Conservation (phyloP, 2,329 filamentous ascomycete genomes). For the Ploettnerulaceae sp. region DNA sequence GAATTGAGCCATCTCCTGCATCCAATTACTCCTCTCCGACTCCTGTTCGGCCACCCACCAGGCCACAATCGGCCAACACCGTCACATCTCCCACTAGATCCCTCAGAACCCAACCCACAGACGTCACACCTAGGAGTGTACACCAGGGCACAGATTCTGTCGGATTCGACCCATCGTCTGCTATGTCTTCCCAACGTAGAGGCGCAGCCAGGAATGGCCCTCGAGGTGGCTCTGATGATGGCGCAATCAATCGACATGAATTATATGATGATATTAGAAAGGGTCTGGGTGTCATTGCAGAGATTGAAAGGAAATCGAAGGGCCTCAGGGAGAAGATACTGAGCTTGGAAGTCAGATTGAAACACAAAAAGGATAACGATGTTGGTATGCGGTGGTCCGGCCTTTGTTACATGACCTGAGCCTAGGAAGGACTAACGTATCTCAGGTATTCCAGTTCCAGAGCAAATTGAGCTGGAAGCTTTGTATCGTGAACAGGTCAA, state of each 20-base stretch:
- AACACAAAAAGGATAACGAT: constrained; percentile 13
- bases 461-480: constrained; percentile 23
- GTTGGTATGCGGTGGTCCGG: constrained; percentile 8
- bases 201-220: constrained; percentile 13
- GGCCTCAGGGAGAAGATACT: constrained; percentile 19
- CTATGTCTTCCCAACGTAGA: constrained; percentile 20
- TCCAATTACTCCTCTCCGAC: no score
- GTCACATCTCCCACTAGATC: background rate
- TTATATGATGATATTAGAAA: constrained; percentile 10
- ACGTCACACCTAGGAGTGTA: no score
- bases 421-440: constrained; percentile 5
- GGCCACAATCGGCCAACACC: no score
- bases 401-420: background rate
- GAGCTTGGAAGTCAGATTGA: constrained; percentile 14
- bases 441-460: constrained; percentile 24
- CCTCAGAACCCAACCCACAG: background rate
- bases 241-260: constrained; percentile 7
- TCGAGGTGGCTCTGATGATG: constrained; percentile 14
- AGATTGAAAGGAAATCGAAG: constrained; percentile 13
- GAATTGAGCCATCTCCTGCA: no score
- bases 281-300: background rate
- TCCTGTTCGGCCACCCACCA: no score
- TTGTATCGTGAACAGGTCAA: constrained; percentile 32
- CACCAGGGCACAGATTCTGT: no score
- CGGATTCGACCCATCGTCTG: background rate